phyloP scores from a whole-genome alignment of 164 flowering plant genomes.

The Buxus sempervirens region DNA sequence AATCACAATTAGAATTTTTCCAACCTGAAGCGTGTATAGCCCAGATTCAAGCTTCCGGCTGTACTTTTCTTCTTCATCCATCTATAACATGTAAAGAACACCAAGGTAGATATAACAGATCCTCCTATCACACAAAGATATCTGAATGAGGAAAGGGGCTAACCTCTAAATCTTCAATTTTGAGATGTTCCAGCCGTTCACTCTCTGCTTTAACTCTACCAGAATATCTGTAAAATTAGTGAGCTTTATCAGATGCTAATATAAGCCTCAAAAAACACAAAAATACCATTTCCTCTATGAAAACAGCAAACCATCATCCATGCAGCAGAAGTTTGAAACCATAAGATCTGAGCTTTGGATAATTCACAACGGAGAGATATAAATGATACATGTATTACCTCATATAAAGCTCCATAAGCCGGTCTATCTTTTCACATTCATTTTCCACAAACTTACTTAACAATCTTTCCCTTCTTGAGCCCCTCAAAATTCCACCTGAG shows the following conservation, averaged over 20 bases:
- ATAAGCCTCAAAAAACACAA: not conserved
- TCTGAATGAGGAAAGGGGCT: not conserved
- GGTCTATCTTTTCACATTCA: conserved; percentile 94
- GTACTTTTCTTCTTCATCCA: conserved; percentile 95
- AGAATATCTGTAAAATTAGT: conserved; percentile 53
- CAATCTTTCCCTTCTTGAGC: conserved; percentile 90
- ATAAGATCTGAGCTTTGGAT: not conserved
- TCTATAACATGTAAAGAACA: conserved; percentile 38
- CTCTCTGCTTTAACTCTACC: conserved; percentile 80
- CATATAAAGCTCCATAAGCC: conserved; percentile 92
- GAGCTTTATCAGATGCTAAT: not conserved
- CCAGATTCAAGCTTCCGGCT: conserved; percentile 88
- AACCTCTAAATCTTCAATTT: conserved; percentile 94
- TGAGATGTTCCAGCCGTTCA: conserved; percentile 61
- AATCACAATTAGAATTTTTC: not conserved
- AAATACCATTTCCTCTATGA: not conserved
- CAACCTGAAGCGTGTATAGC: conserved; percentile 89
- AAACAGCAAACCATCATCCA: not conserved
- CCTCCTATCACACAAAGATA: not conserved
- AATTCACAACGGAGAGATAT: not conserved
- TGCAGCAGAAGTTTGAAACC: not conserved
- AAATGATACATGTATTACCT: conserved; percentile 38
- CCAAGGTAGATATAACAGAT: not conserved
- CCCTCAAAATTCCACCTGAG: conserved; percentile 82
- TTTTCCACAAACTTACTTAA: conserved; percentile 90